Evolutionary conservation across 257 asterid species (phyloP).

Genomic region (Echium plantagineum): DNA sequence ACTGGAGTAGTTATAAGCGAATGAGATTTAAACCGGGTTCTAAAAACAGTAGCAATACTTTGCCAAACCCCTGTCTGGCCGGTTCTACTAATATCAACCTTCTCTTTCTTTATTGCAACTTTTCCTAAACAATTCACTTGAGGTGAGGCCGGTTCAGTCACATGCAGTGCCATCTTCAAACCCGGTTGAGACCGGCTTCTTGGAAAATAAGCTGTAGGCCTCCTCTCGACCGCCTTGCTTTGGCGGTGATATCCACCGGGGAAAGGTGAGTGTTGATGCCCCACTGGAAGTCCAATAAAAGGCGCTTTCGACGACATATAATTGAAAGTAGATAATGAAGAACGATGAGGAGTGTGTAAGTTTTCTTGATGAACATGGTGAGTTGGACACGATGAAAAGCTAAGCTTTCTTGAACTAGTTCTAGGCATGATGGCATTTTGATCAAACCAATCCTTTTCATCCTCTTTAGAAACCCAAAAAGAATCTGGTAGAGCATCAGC

Average conservation of each 20-base stretch:
- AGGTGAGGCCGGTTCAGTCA: slow-evolving; percentile 4
- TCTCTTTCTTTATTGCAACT: slow-evolving; percentile 1
- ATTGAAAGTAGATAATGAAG: slow-evolving; percentile 14
- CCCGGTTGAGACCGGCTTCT: slow-evolving; percentile 34
- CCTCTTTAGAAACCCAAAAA: slow-evolving; percentile 33
- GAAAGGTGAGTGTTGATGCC: no score
- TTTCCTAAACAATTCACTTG: slow-evolving; percentile 2
- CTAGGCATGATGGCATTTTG: slow-evolving; percentile 49
- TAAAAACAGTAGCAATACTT: neutral
- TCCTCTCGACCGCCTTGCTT: slow-evolving; percentile 13
- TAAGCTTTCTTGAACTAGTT: slow-evolving; percentile 37
- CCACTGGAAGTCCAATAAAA: slow-evolving; percentile 26
- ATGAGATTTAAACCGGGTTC: slow-evolving; percentile 1
- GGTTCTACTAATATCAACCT: neutral
- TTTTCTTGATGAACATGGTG: neutral
- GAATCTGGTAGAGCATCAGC: slow-evolving; percentile 56
- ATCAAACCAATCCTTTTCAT: slow-evolving; percentile 47
- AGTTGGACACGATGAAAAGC: slow-evolving; percentile 12
- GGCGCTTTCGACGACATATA: slow-evolving; percentile 13
- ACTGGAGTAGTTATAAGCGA: no score
- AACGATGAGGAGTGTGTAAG: slow-evolving; percentile 19
- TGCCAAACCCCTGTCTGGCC: neutral
- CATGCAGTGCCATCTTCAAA: neutral
- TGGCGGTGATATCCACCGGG: slow-evolving; percentile 15
- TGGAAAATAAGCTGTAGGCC: slow-evolving; percentile 8